Percentiles rank a stretch among this genome's conserved stretches.
Evolutionary conservation across 73 alveolate genomes (phyloP).

Genomic region (Blepharisma stoltei): DNA sequence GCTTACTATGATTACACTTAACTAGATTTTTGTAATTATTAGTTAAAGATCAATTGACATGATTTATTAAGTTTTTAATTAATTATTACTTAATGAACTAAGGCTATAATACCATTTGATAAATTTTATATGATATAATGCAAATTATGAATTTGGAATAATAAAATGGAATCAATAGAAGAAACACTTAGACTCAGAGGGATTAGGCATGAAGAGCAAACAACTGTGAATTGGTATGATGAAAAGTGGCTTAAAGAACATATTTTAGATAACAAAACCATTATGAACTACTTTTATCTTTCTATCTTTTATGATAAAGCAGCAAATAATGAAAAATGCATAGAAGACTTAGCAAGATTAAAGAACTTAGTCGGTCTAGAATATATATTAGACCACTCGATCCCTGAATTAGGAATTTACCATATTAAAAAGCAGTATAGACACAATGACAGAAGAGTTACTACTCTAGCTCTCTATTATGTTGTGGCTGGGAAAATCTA

Average conservation of each 20-base stretch:
- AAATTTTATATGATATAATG: too few species aligned
- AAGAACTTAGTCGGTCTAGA: background rate
- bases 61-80: too few species aligned
- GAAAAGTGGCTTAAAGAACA: background rate
- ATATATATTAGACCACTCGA: background rate
- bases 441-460: conserved; percentile 1
- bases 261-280: background rate
- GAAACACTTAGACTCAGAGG: too few species aligned
- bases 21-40: too few species aligned
- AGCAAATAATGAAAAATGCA: conserved; percentile 9
- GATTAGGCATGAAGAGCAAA: background rate
- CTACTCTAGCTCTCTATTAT: background rate
- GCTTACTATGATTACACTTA: too few species aligned
- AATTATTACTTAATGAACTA: too few species aligned
- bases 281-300: conserved; percentile 17
- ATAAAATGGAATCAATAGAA: too few species aligned
- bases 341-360: background rate
- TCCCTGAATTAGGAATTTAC: background rate
- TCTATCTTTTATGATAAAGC: conserved; percentile 21
- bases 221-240: background rate
- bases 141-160: too few species aligned
- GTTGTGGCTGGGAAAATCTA: background rate
- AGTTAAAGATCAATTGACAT: too few species aligned
- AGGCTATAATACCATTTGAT: too few species aligned
- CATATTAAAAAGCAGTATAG: conserved; percentile 8